These are phyloP conservation scores for Psilocybe cyanescens DNA, from an alignment of 768 basidiomycete genomes.

Conservation along the genomic window DNA sequence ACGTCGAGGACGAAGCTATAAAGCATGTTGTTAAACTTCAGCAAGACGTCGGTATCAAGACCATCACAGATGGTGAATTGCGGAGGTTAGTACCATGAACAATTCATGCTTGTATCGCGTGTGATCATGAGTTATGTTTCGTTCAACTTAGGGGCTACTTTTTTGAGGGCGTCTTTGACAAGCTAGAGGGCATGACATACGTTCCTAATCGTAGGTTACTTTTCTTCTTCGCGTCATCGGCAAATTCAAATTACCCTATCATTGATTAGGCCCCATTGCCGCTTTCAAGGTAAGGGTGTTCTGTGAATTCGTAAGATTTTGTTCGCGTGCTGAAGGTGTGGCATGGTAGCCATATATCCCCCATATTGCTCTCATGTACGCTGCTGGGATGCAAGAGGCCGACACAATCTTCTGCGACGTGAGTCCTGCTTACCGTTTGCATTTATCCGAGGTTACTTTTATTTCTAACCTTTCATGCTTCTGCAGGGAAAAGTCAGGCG, in stretches of 20 bases:
- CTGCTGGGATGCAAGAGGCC: slow-evolving; percentile 40
- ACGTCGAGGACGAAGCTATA: slow-evolving; percentile 57
- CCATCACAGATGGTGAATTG: slow-evolving; percentile 68
- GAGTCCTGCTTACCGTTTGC: slow-evolving; percentile 5
- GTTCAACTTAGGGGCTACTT: slow-evolving; percentile 48
- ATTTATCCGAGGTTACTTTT: neutral
- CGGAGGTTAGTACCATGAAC: slow-evolving; percentile 31
- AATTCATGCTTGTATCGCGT: neutral
- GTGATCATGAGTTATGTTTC: slow-evolving; percentile 3
- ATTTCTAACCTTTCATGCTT: neutral
- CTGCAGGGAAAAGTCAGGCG: slow-evolving; percentile 64
- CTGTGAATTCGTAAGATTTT: neutral
- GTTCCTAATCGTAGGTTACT: slow-evolving; percentile 47
- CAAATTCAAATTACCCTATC: slow-evolving; percentile 4
- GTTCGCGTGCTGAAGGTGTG: slow-evolving; percentile 1
- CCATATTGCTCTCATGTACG: slow-evolving; percentile 46
- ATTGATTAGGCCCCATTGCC: slow-evolving; percentile 42
- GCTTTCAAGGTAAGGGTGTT: slow-evolving; percentile 50
- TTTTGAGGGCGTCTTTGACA: slow-evolving; percentile 70
- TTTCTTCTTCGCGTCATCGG: slow-evolving; percentile 11
- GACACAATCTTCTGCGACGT: slow-evolving; percentile 49
- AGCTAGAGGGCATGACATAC: slow-evolving; percentile 63
- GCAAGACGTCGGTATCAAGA: slow-evolving; percentile 55
- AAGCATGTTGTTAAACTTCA: slow-evolving; percentile 56
- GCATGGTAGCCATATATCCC: slow-evolving; percentile 46